Conservation (phyloP, 2,329 filamentous ascomycete species). For the Stemphylium beticola region DNA sequence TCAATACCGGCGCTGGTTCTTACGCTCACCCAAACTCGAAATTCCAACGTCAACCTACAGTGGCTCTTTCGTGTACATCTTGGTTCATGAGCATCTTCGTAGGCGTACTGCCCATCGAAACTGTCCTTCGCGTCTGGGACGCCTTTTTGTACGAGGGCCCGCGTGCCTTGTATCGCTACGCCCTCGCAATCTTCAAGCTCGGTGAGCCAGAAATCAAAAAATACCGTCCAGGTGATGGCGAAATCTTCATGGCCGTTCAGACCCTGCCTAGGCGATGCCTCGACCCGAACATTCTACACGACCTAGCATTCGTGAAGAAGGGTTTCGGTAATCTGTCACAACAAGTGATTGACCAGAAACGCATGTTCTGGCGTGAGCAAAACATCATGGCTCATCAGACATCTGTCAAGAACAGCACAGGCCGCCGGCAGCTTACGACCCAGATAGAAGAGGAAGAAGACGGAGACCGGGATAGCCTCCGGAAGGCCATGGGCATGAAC, state of each 20-base stretch:
- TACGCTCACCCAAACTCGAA: constrained; percentile 44
- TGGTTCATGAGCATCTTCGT: constrained; percentile 99
- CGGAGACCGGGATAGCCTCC: constrained; percentile 23
- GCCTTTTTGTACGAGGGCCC: constrained; percentile 95
- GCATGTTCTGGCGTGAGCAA: constrained; percentile 52
- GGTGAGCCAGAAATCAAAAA: constrained; percentile 78
- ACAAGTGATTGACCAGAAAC: constrained; percentile 76
- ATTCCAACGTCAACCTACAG: constrained; percentile 73
- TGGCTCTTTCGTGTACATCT: constrained; percentile 89
- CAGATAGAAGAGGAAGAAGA: constrained; percentile 28
- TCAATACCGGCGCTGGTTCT: constrained; percentile 44
- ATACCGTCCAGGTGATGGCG: constrained; percentile 83
- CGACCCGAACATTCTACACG: constrained; percentile 81
- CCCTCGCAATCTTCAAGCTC: constrained; percentile 87
- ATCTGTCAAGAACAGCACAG: constrained; percentile 22
- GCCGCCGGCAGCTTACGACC: constrained; percentile 11
- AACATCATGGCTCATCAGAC: constrained; percentile 35
- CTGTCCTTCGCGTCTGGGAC: constrained; percentile 91
- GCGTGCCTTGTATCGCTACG: constrained; percentile 91
- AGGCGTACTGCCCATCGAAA: constrained; percentile 89
- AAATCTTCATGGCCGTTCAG: constrained; percentile 95
- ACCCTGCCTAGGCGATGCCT: constrained; percentile 79
- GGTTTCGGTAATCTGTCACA: constrained; percentile 84
- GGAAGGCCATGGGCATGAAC: constrained; percentile 25
- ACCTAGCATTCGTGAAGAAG: constrained; percentile 80